Evolutionary conservation across 73 alveolate species (phyloP).

Genomic region (Halteria grandinella): DNA sequence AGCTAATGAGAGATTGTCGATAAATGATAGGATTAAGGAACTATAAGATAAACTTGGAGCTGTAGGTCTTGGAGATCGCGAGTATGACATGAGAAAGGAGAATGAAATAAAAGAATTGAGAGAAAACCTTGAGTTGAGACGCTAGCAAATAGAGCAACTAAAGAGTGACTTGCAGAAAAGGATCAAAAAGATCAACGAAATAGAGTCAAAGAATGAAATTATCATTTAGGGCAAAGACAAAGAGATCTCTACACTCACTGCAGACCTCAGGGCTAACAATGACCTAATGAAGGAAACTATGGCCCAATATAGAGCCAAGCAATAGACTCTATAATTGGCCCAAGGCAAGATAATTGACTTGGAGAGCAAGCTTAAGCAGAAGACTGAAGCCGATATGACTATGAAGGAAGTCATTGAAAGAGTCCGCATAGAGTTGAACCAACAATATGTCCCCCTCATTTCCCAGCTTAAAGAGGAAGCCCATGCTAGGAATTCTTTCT

Average conservation of each 20-base stretch:
- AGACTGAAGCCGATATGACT: constrained; percentile 29
- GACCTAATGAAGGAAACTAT: constrained; percentile 18
- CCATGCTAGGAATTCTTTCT: constrained; percentile 12
- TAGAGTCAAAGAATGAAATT: neutral
- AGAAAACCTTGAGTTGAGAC: constrained; percentile 3
- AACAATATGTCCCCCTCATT: constrained; percentile 23
- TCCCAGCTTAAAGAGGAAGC: constrained; percentile 10
- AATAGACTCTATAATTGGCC: neutral
- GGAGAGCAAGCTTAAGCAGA: neutral
- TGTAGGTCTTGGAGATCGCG: constrained; percentile 18
- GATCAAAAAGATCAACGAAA: constrained; percentile 3
- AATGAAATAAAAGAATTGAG: constrained; percentile 22
- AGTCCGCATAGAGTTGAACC: constrained; percentile 6
- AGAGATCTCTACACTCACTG: constrained; percentile 1
- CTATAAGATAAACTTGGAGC: neutral
- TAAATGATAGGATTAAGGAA: neutral
- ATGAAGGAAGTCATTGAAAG: constrained; percentile 23
- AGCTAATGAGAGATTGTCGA: constrained; percentile 13
- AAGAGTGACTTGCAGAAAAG: constrained; percentile 21
- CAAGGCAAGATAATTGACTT: neutral
- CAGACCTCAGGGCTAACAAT: constrained; percentile 5
- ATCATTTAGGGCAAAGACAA: constrained; percentile 2
- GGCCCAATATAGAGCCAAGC: neutral
- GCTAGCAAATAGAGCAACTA: constrained; percentile 1
- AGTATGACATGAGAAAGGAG: constrained; percentile 13